Evolutionary conservation across 1,284 basidiomycete species (phyloP), one percentile per base, ranked within the genome.

Genomic region (Cerioporus squamosus): DNA sequence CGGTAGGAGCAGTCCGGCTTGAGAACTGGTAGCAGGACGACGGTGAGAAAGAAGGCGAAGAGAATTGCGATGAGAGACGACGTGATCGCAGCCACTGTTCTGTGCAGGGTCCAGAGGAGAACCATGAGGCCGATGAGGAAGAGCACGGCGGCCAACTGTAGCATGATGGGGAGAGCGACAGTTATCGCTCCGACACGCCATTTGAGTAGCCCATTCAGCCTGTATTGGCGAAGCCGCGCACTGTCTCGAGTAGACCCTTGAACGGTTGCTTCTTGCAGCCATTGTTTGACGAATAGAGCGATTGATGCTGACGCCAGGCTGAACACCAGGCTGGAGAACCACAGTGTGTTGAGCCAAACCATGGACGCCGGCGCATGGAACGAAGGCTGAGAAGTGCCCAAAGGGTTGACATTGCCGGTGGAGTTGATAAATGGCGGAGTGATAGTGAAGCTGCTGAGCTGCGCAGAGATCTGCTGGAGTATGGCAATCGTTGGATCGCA

Each of bases 151-250:
- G 69, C 49, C 14, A 66, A 24, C 39, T 69, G 67, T 1, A 68
- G 65, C 20, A 69, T 51, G 6, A 70, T 44, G 17, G 68, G 69
- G 24, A 70, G 64, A 6, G 59, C 44, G 15, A 61, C 44, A 29
- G 68, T 49, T 33, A 68, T 64, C 10, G 49, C 55, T 10, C 58
- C 53, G 22, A 70, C 67, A 4, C 60, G 61, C 67, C 67, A 70
- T 40, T 48, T 53, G 14, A 50, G 40, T 20, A 70, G 59, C 23
- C 66, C 61, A 24, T 66, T 56, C 40, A 61, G 59, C 2, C 68
- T 65, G 42, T 68, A 57, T 51, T 68, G 67, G 5, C 69, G 64
- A 14, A 65, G 33, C 14, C 59, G 55, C 17, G 55, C 44, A 39
- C 22, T 46, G 12, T 54, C 51, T 22, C 44, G 29, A 5, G 52